Percentiles rank a stretch among this genome's conserved stretches.
These are phyloP conservation scores for Auricularia cornea DNA, from an alignment of 768 basidiomycete genomes.

Conservation along the genomic window DNA sequence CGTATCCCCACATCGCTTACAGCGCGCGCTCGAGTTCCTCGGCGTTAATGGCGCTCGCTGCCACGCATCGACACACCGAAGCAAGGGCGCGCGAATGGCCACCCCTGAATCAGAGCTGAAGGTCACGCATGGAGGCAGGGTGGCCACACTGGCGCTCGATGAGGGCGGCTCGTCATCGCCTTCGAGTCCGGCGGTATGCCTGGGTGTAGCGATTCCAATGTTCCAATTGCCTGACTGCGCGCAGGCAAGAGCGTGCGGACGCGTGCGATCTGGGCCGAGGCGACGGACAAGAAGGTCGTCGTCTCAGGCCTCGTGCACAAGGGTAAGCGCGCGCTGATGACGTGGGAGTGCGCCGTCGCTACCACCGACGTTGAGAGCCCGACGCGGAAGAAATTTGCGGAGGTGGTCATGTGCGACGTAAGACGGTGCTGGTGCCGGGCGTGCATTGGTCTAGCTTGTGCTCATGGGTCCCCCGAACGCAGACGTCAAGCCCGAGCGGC, in stretches of 20 bases:
- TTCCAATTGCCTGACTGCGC: conserved; percentile 5
- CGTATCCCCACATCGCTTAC: no score
- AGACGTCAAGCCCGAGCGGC: conserved; percentile 48
- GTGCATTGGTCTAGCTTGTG: not conserved
- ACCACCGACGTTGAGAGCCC: conserved; percentile 24
- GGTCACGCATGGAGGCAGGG: conserved; percentile 4
- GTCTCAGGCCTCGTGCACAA: conserved; percentile 44
- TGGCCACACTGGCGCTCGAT: conserved; percentile 16
- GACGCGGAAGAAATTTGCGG: conserved; percentile 48
- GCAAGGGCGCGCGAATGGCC: no score
- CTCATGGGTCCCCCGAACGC: no score
- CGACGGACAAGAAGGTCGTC: conserved; percentile 27
- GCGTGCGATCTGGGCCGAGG: conserved; percentile 48
- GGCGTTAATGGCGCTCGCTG: no score
- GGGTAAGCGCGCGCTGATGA: conserved; percentile 24
- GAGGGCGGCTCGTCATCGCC: conserved; percentile 20
- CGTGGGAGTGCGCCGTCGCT: conserved; percentile 23
- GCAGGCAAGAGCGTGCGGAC: conserved; percentile 20
- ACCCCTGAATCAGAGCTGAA: not conserved
- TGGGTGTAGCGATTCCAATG: not conserved
- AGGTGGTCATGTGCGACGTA: conserved; percentile 51
- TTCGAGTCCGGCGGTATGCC: conserved; percentile 17
- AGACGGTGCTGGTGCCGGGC: conserved; percentile 41
- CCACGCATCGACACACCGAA: no score
- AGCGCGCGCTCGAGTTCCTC: no score